phyloP scores from a whole-genome alignment of 2,329 filamentous ascomycete genomes.

The Cadophora luteo-olivacea region DNA sequence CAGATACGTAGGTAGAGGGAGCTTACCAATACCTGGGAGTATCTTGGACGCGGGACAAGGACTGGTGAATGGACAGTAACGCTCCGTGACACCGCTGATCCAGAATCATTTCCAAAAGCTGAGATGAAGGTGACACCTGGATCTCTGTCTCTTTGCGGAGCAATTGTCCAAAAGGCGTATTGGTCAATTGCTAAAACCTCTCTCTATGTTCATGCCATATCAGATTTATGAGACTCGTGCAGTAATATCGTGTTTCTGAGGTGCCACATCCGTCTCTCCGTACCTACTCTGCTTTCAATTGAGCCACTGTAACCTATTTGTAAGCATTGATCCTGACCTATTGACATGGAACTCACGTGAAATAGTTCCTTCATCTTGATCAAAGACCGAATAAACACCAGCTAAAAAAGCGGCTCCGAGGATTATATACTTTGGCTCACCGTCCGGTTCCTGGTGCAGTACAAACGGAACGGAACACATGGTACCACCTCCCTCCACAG shows the following conservation, averaged over 20 bases:
- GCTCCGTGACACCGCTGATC: too few species aligned
- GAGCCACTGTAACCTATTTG: constrained; percentile 8
- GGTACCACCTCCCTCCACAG: neutral
- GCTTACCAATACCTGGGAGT: too few species aligned
- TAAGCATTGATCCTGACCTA: constrained; percentile 6
- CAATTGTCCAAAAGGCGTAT: too few species aligned
- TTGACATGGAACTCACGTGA: constrained; percentile 9
- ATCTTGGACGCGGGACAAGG: too few species aligned
- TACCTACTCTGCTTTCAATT: constrained; percentile 7
- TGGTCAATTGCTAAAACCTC: too few species aligned
- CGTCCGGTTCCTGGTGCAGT: constrained; percentile 1
- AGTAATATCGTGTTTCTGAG: neutral
- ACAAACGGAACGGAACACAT: constrained; percentile 8
- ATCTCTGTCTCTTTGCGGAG: too few species aligned
- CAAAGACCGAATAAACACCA: constrained; percentile 11
- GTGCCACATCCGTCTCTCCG: neutral
- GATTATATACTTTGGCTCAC: constrained; percentile 11
- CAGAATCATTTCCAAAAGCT: too few species aligned
- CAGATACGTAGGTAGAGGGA: too few species aligned
- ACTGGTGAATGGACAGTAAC: too few species aligned
- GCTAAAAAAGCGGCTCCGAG: constrained; percentile 8
- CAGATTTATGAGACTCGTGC: neutral
- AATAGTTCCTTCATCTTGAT: constrained; percentile 10
- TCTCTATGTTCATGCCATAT: neutral
- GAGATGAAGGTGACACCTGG: too few species aligned